phyloP scores from a whole-genome alignment of 1,139 yeast species.

The Hemisphaericaspora xylanilytica region DNA sequence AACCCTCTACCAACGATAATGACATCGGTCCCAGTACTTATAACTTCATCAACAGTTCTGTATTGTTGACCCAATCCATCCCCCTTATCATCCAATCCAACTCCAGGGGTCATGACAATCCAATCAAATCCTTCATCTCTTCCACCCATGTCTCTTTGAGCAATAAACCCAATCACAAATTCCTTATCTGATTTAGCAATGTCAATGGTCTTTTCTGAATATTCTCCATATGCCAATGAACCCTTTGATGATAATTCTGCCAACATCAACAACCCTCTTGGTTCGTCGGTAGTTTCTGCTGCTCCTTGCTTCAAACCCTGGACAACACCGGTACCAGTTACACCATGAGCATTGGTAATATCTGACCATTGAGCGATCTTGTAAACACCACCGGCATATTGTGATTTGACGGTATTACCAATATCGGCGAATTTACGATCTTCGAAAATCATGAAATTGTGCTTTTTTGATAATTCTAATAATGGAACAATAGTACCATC shows the following conservation, averaged over 20 bases:
- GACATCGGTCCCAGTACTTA: conserved; percentile 81
- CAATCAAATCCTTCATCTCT: conserved; percentile 85
- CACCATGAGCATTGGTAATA: conserved; percentile 96
- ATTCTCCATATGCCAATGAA: conserved; percentile 87
- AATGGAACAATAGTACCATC: conserved; percentile 78
- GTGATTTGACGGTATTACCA: conserved; percentile 96
- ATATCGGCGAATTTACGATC: conserved; percentile 98
- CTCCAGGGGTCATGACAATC: conserved; percentile 97
- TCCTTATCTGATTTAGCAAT: conserved; percentile 85
- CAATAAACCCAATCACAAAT: conserved; percentile 95
- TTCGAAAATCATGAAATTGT: conserved; percentile 85
- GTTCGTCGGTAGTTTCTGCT: conserved; percentile 62
- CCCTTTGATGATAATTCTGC: conserved; percentile 96
- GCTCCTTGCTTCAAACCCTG: conserved; percentile 86
- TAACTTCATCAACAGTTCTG: conserved; percentile 84
- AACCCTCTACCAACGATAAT: conserved; percentile 97
- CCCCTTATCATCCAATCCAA: conserved; percentile 96
- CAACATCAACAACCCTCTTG: conserved; percentile 89
- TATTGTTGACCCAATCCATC: conserved; percentile 96
- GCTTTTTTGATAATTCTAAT: conserved; percentile 65
- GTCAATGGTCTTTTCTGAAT: conserved; percentile 81
- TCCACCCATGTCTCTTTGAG: conserved; percentile 86
- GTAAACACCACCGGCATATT: conserved; percentile 87
- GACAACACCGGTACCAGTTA: conserved; percentile 93
- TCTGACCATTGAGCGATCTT: conserved; percentile 93